Base-by-base conservation (phyloP, 345 rosid genomes). In the Moringa oleifera region DNA sequence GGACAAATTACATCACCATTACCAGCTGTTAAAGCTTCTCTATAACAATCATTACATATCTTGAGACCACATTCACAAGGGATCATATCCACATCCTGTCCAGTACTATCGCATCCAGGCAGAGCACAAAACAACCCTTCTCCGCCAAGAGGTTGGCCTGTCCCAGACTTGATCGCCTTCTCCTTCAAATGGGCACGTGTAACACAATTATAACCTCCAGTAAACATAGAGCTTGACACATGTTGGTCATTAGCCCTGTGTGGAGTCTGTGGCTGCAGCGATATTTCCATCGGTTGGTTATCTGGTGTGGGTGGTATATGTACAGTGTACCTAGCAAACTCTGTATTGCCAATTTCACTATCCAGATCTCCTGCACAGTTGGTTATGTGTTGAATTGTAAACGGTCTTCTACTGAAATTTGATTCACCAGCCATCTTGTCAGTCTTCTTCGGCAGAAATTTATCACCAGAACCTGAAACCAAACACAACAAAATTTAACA, bases 281-380 rank as follows among this genome's bases (percentile, higher is more conserved):
- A 52, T 25, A 69, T 60, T 47, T 79, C 72, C 61, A 69, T 25
- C 10, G 79, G 61, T 23, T 67, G 81, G 61, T 87, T 78, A 65
- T 90, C 92, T 0, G 97, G 97, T 3, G 97, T 87, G 25, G 63
- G 75, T 2, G 90, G 92, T 8, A 90, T 47, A 0, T 73, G 70
- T 57, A 90, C 86, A 0, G 75, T 72, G 77, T 87, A 90, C 2
- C 54, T 68, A 0, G 67, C 56, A 54, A 51, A 75, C 15, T 84
- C 87, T 6, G 45, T 55, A 15, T 72, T 68, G 58, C 80, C 69
- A 20, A 73, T 51, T 25, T 85, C 90, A 57, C 81, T 80, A n/a
- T 77, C 82, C 8, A 68, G 59, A 60, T 82, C 87, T 6, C 75
- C 84, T 16, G 64, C 61, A 15, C 84, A 80, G 58, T 52, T 61